Base-by-base conservation (phyloP, 2,329 filamentous ascomycete species). In the Epichloe coenophiala region DNA sequence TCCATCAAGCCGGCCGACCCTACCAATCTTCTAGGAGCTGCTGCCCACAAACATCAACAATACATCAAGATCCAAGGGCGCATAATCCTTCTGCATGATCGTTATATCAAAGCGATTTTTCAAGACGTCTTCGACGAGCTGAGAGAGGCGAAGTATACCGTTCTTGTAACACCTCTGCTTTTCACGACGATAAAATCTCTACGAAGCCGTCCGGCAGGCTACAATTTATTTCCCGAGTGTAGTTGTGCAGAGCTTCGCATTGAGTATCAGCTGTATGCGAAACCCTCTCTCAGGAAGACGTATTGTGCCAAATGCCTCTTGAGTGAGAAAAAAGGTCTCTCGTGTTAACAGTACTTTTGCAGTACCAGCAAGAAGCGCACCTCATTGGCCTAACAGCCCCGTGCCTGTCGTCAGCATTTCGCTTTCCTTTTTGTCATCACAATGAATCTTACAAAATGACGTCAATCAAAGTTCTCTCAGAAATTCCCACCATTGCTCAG, bases 401-500 rank as follows among this genome's bases (percentile, higher is more conserved):
- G 23, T 46, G 35, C 31, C 27, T 21, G 7, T 15, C 12, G 13
- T 12, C 19, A 27, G 7, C 17, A 23, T 47, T 15, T 38, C 4
- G 7, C 9, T 31, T 11, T 31, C 41, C 13, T 31, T 5, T 5
- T 27, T 37, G 13, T 5, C 31, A 31, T 46, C 42, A 40, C 31
- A 31, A 17, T 15, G 6, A 13, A 45, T 1, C 9, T 27, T 21
- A 3, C 35, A 35, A n/a, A 27, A 51, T 51, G 44, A 23, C 52
- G 5, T 35, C 41, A 4, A 52, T 54, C 51, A 69, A 70, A 47
- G 53, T 70, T 5, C 66, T 77, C 47, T 60, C 70, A 55, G 73
- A 82, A 31, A 82, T 88, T 47, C 81, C 80, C 5, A 80, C 77
- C 36, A 68, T 88, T 54, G 71, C 73, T 38, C 66, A 77, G 42